Base-by-base conservation (phyloP, 139 green algal species). In the Edaphochlamys debaryana region DNA sequence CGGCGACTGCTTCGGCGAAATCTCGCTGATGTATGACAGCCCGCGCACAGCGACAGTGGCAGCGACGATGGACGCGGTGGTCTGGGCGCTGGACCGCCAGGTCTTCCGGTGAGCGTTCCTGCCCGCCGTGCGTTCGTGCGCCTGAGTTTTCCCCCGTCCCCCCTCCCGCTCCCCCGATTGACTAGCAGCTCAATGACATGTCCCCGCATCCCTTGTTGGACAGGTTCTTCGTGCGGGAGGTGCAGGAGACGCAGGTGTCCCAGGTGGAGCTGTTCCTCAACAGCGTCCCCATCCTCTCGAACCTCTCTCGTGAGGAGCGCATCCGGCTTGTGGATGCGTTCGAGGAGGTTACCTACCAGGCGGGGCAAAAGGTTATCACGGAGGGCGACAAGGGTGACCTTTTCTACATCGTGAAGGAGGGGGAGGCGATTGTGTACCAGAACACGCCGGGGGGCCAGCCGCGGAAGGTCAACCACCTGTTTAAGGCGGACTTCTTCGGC, bases 381-480 rank as follows among this genome's bases (percentile, higher is more conserved):
- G 92, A 98, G 89, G 95, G 95, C 22, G 95, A 98, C 29, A 66
- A 87, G 7, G 96, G 95, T 4, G 94, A 98, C 79, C 79, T 94
- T 4, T 98, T 98, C 86, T 98, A 98, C 90, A 98, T 99, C 74
- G 95, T 99, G 79, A 95, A 96, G 87, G 93, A 97, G 58, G 96
- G 96, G 11, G 95, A 98, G 85, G 96, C 96, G 17, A 90, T 95
- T 75, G 95, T 98, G 80, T 93, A 94, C 67, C 87, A 95, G 82
- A 92, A 86, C 79, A 91, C 80, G 30, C 84, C 69, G 11, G 66
- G 86, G n/a, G 93, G 89, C 25, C 84, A 81, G 58, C n/a, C n/a
- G n/a, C 86, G 86, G 34, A 95, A 94, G 86, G 94, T 99, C 27
- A 98, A 98, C 89, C 94, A 97, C 84, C 93, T 98, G 20, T 98